A percentile compares a stretch with the other conserved stretches of the same genome.
These are phyloP conservation scores for Colletotrichum sidae DNA, from an alignment of 2,329 filamentous ascomycete species.

Conservation along the genomic window DNA sequence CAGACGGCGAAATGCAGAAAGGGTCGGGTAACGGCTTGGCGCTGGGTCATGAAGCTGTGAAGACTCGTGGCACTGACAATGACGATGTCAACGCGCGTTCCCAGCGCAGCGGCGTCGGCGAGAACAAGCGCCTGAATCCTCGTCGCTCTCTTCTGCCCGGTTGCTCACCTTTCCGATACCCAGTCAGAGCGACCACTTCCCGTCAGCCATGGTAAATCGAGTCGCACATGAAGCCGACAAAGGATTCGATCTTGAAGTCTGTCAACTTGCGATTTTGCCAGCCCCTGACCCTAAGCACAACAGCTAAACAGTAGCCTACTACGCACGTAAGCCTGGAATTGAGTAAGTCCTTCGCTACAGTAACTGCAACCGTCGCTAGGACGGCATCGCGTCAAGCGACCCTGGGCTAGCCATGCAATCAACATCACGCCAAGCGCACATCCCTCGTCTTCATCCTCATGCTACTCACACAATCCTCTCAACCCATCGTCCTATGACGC, in stretches of 20 bases:
- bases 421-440: background rate
- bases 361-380: too few species aligned
- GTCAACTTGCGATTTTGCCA: too few species aligned
- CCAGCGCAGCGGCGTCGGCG: background rate
- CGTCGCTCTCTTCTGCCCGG: background rate
- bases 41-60: background rate
- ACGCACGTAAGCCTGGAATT: too few species aligned
- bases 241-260: too few species aligned
- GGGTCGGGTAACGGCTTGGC: conserved; percentile 3
- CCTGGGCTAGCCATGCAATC: too few species aligned
- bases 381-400: too few species aligned
- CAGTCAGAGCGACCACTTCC: too few species aligned
- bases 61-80: conserved; percentile 2
- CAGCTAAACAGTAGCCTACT: too few species aligned
- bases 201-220: too few species aligned
- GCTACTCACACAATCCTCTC: background rate
- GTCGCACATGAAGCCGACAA: background rate
- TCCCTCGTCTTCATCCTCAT: background rate
- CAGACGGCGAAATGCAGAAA: background rate
- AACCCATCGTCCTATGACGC: conserved; percentile 24
- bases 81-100: background rate
- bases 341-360: too few species aligned
- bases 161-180: background rate
- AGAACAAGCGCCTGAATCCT: background rate
- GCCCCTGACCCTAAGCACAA: too few species aligned